phyloP scores from a whole-genome alignment of 495 filamentous ascomycete genomes.

The Xylaria acuta region DNA sequence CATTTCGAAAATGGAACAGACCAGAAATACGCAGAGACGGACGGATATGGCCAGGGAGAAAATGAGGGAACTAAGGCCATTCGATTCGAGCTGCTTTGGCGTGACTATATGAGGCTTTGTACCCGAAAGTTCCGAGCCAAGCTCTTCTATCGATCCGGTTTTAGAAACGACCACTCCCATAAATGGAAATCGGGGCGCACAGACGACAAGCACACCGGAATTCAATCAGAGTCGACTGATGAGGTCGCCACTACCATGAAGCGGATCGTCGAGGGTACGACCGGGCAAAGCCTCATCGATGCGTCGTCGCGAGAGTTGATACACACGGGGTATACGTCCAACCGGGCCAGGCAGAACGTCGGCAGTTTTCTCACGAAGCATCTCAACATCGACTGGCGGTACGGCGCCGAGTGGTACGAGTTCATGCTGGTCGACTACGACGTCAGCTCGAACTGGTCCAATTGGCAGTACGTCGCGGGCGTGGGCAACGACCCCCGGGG shows the following conservation, averaged over 20 bases:
- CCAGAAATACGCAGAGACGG: conserved; percentile 35
- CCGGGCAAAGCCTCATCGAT: conserved; percentile 73
- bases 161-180: conserved; percentile 51
- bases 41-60: conserved; percentile 68
- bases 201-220: conserved; percentile 35
- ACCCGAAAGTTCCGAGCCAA: conserved; percentile 66
- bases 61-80: conserved; percentile 70
- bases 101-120: conserved; percentile 77
- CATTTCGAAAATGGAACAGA: conserved; percentile 67
- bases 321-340: conserved; percentile 74
- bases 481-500: conserved; percentile 76
- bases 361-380: conserved; percentile 74
- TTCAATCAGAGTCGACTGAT: conserved; percentile 39
- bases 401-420: conserved; percentile 82
- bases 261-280: conserved; percentile 66
- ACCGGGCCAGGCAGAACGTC: conserved; percentile 74
- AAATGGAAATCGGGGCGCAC: conserved; percentile 49
- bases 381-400: conserved; percentile 74
- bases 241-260: conserved; percentile 46
- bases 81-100: conserved; percentile 75
- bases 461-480: conserved; percentile 78
- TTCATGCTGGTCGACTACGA: conserved; percentile 73
- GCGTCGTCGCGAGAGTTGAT: conserved; percentile 71
- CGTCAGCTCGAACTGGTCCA: conserved; percentile 73
- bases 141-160: conserved; percentile 67